Base-by-base conservation (phyloP, 768 basidiomycete genomes). In the Mycena chlorophos region DNA sequence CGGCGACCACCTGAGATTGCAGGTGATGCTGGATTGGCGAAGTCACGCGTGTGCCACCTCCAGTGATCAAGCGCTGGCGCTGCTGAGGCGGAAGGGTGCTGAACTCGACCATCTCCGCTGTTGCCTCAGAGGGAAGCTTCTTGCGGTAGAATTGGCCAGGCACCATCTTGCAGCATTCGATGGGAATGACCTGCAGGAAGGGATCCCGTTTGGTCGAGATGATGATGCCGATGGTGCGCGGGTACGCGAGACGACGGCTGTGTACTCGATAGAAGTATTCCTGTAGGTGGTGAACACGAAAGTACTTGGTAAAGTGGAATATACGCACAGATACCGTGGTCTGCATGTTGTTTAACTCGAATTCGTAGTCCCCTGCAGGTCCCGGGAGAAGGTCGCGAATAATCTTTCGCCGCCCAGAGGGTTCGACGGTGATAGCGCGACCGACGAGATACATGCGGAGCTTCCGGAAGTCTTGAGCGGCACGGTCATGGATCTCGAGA, bases 101-200 rank as follows among this genome's bases (percentile, higher is more conserved):
- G 42, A 77, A 76, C 0, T 62, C 57, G 0, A 79, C 70, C 62
- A 78, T 73, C 2, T 58, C 42, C 12, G 66, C 63, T 8, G 75
- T 71, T 25, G 67, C 55, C 5, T 73, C 69, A 0, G 59, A 64
- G 0, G 72, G 69, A 3, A 80, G 50, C 56, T 69, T 75, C 49
- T 70, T 71, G 25, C 63, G 73, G 57, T 70, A 80, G 1, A 75
- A 56, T 45, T 80, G 79, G 1, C 73, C 66, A 0, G 71, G 66
- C 0, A 67, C 52, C 27, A 80, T 40, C 1, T 52, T 23, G 45
- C 75, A 77, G 1, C 78, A 43, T 50, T 80, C 78, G 0, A 74
- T 69, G 0, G 78, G 78, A 4, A 79, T 54, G 22, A 67, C 62
- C 3, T 8, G 10, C 31, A n/a, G n/a, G n/a, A 60, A 65, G 55